Evolutionary conservation across 345 rosid species (phyloP).

Genomic region (Hibiscus tridactylites): DNA sequence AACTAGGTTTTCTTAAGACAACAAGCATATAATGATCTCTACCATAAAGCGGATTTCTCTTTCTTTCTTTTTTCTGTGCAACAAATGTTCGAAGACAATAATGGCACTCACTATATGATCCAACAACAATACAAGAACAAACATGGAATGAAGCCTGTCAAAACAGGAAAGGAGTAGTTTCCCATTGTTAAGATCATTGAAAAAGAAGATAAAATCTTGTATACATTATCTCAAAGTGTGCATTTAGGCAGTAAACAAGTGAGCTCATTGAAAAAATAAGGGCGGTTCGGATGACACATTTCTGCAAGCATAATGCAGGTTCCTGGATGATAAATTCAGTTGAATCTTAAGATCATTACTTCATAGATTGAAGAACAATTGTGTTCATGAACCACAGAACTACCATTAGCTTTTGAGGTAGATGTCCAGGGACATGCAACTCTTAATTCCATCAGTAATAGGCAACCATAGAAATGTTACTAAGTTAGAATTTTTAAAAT

Average conservation of each 20-base stretch:
- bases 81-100: constrained; percentile 1
- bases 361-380: neutral
- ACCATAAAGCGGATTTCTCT: neutral
- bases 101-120: neutral
- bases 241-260: neutral
- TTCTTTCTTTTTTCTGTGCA: constrained; percentile 19
- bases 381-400: neutral
- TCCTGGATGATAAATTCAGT: neutral
- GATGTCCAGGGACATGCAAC: neutral
- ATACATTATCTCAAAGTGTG: neutral
- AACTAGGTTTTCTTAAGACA: neutral
- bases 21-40: neutral
- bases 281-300: neutral
- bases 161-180: neutral
- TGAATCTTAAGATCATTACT: neutral
- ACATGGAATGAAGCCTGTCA: neutral
- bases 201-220: constrained; percentile 13
- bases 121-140: constrained; percentile 4
- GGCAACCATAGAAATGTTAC: neutral
- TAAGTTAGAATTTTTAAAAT: neutral
- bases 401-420: neutral
- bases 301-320: neutral
- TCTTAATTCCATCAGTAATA: neutral
- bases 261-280: neutral
- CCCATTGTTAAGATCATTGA: constrained; percentile 57